A percentile compares a stretch with the other conserved stretches of the same genome.
phyloP scores from a whole-genome alignment of 768 basidiomycete species.

The Hygrophorus russula region DNA sequence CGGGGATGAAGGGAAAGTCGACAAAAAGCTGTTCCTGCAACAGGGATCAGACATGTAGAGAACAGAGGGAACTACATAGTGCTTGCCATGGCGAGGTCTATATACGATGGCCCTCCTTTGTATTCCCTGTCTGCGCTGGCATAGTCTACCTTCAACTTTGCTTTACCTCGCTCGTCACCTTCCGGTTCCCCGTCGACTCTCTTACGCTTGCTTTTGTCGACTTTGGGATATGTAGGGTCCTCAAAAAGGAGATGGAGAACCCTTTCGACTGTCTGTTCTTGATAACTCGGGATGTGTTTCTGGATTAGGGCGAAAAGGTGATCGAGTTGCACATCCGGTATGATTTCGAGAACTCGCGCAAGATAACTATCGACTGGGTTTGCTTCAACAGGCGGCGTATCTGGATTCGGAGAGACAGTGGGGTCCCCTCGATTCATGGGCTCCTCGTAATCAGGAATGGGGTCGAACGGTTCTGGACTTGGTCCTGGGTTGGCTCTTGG shows the following conservation, averaged over 20 bases:
- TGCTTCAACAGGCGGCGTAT: conserved; percentile 3
- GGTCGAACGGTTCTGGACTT: neutral
- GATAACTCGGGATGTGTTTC: conserved; percentile 24
- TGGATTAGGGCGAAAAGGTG: conserved; percentile 40
- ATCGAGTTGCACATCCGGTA: conserved; percentile 57
- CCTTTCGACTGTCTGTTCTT: conserved; percentile 32
- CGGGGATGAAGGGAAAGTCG: conserved; percentile 50
- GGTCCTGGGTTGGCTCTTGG: neutral
- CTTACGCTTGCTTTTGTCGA: conserved; percentile 26
- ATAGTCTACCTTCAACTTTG: conserved; percentile 45
- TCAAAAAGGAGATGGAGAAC: conserved; percentile 58
- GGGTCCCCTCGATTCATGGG: neutral
- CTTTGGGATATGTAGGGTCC: conserved; percentile 45
- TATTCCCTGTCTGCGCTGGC: conserved; percentile 31
- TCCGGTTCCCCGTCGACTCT: conserved; percentile 22
- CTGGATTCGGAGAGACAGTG: neutral
- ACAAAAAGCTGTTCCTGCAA: conserved; percentile 38
- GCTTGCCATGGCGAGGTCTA: conserved; percentile 40
- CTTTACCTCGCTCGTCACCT: conserved; percentile 13
- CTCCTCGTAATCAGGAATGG: neutral
- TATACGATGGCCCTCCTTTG: conserved; percentile 34
- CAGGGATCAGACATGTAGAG: conserved; percentile 2
- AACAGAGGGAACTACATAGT: conserved; percentile 5
- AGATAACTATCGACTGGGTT: conserved; percentile 20
- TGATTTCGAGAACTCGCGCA: conserved; percentile 49